Base-by-base conservation (phyloP, 352 stramenopile species). In the Pythium sp. region DNA sequence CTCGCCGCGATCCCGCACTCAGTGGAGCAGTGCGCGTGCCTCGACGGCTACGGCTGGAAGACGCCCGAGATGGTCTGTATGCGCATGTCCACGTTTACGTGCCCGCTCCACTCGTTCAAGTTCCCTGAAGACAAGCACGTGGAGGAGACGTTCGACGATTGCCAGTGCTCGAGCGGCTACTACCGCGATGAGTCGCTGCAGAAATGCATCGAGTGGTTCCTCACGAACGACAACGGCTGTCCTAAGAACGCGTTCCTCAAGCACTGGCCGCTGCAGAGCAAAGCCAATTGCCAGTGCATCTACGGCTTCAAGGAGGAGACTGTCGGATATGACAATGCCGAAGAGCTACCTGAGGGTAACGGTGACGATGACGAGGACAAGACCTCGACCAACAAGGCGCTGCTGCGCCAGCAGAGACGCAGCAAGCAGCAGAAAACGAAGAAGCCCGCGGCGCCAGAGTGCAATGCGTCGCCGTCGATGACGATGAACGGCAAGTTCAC, bases 261-360 rank as follows among this genome's bases (percentile, higher is more conserved):
- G 9, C 85, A 87, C 38, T 95, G 87, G 87, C 86, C 86, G 43
- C 71, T 95, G 62, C 82, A 94, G 70, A 91, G 81, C 59, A 86
- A 80, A 26, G 73, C 76, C 24, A 93, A 91, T 47, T 93, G 86
- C 70, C 75, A 89, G 55, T 93, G 86, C 60, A 70, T 92, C 68
- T 90, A 90, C 56, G 84, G 84, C 2, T 70, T 88, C 36, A 56
- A 69, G 38, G 67, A 76, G 8, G 51, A 68, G 3, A 28, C 6
- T 60, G 28, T n/a, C 41, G 41, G n/a, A 49, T 15, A 2, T 7
- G 26, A 32, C 4, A 9, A 32, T 11, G 2, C 2, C 14, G 56
- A 60, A 26, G 30, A 61, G 56, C 9, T 30, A n/a, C 20, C 32
- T n/a, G 32, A 54, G 3, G 20, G 18, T 30, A 28, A 28, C n/a